Evolutionary conservation across 257 asterid species (phyloP).

Genomic region (Solanum bulbocastanum): DNA sequence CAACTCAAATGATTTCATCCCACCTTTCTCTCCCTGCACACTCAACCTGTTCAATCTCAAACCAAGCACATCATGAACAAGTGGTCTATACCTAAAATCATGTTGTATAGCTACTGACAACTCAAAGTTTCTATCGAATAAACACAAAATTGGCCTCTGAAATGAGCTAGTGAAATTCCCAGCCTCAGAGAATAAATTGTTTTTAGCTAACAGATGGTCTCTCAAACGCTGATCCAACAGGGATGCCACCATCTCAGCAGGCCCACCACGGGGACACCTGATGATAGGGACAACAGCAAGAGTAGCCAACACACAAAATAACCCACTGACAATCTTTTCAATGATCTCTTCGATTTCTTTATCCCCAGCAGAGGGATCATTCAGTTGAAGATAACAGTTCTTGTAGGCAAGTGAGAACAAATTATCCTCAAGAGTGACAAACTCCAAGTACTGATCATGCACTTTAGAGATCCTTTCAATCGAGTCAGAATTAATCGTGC

Average conservation of each 20-base stretch:
- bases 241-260: constrained; percentile 95
- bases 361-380: constrained; percentile 96
- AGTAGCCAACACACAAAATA: constrained; percentile 94
- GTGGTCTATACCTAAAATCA: constrained; percentile 92
- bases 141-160: constrained; percentile 91
- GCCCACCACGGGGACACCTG: constrained; percentile 96
- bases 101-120: constrained; percentile 82
- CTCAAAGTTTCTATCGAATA: constrained; percentile 92
- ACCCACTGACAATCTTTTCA: constrained; percentile 70
- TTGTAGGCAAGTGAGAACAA: constrained; percentile 81
- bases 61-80: constrained; percentile 95
- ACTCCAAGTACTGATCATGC: constrained; percentile 94
- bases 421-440: constrained; percentile 79
- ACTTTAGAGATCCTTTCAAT: constrained; percentile 80
- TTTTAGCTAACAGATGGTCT: constrained; percentile 83
- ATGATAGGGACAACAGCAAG: constrained; percentile 91
- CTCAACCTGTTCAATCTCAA: constrained; percentile 80
- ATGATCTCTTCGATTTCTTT: constrained; percentile 74
- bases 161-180: constrained; percentile 69
- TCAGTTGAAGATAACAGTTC: constrained; percentile 81
- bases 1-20: constrained; percentile 69
- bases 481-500: constrained; percentile 68
- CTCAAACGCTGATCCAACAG: constrained; percentile 82
- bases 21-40: constrained; percentile 85
- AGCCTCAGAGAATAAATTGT: constrained; percentile 72